These are phyloP conservation scores for Auricularia auricula-judae DNA, from an alignment of 768 basidiomycete species.

Conservation along the genomic window DNA sequence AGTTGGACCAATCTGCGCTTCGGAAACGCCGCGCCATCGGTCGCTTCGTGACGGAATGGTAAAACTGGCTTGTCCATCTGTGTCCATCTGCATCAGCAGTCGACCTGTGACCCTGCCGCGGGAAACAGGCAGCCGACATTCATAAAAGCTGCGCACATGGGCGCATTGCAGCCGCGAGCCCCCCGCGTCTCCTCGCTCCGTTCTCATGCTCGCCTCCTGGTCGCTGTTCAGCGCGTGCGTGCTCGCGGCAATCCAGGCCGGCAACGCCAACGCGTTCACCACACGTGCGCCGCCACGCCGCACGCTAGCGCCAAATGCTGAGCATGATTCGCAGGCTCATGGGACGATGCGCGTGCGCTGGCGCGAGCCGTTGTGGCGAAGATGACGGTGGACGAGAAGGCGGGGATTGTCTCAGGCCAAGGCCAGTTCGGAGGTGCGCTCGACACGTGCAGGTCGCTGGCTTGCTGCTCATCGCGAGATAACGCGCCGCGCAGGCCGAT, in stretches of 20 bases:
- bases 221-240: neutral
- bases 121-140: too few species aligned
- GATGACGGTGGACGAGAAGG: conserved; percentile 5
- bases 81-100: too few species aligned
- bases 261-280: neutral
- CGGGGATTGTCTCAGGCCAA: neutral
- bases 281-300: neutral
- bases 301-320: neutral
- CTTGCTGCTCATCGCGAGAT: conserved; percentile 33
- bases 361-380: conserved; percentile 41
- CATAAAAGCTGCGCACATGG: neutral
- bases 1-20: too few species aligned
- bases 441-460: neutral
- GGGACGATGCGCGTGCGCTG: conserved; percentile 47
- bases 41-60: too few species aligned
- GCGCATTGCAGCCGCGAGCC: neutral
- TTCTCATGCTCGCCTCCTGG: neutral
- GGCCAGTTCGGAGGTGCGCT: neutral
- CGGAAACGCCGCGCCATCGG: too few species aligned
- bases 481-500: conserved; percentile 51
- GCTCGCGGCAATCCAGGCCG: neutral
- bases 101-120: too few species aligned
- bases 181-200: neutral
- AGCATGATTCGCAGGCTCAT: conserved; percentile 20
- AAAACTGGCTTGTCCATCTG: too few species aligned